Base-by-base conservation (phyloP, 2,329 filamentous ascomycete genomes). In the Neofusicoccum sp. region DNA sequence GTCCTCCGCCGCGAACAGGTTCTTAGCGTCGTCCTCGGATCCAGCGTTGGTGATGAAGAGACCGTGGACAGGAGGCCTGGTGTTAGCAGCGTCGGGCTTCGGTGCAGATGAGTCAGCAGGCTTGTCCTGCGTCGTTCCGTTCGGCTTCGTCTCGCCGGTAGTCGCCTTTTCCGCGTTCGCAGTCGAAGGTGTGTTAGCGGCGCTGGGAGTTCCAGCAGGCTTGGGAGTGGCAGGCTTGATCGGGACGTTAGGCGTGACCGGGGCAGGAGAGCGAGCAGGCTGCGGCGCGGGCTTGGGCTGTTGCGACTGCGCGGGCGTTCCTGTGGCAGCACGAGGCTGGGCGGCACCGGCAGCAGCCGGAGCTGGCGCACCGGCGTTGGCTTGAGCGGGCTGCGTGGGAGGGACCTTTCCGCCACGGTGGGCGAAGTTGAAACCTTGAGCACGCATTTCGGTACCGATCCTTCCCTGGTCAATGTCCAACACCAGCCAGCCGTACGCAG, bases 351-450 rank as follows among this genome's bases (percentile, higher is more conserved):
- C 40, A 8, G 58, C 38, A 47, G 66, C 58, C 48, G 62, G 63
- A 24, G 67, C 60, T 65, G 71, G 44, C 65, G 62, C 58, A 61
- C 65, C 41, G 64, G 63, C 66, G 65, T 65, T 66, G 69, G 69
- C 56, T 72, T 70, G 54, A 68, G 67, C 43, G 54, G 69, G 62
- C 41, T 65, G 41, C 4, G 31, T 20, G 16, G 70, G 67, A 31
- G 71, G 63, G 28, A 62, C 75, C 81, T 98, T 98, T 61, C 90
- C 88, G 65, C 90, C 91, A 68, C 95, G 89, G 75, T 99, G 95
- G 26, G 95, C 92, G 75, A 99, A 99, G 83, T 99, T 99, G 84
- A 99, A 99, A 43, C 95, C 95, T 72, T 99, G 95, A 24, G 95
- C 95, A 65, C 92, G 88, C 95, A 99, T 99, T 78, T 99, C 95